Conservation (phyloP, 257 asterid genomes). For the Solanum boliviense region DNA sequence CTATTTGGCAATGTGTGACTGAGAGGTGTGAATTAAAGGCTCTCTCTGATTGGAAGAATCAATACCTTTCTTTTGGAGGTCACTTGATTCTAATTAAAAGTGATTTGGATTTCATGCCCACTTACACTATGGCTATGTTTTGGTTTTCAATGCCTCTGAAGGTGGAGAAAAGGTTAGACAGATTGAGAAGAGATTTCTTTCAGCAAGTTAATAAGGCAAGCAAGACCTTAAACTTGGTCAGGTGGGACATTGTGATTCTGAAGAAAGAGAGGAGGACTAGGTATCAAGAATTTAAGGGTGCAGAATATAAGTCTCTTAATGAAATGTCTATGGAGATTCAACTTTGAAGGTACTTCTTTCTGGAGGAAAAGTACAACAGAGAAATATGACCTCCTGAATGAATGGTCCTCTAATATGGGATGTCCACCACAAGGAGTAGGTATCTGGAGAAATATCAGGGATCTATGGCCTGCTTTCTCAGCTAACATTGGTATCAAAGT, state of each 20-base stretch:
- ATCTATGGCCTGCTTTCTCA: neutral
- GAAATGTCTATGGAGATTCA: neutral
- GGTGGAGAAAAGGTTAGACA: neutral
- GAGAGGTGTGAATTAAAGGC: neutral
- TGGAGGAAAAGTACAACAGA: neutral
- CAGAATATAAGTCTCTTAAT: neutral
- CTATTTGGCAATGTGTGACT: neutral
- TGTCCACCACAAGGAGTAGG: neutral
- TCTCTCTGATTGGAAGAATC: neutral
- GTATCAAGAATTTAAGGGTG: neutral
- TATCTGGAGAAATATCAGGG: neutral
- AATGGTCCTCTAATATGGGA: neutral
- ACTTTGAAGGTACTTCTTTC: neutral
- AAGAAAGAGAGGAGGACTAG: neutral
- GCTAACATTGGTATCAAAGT: neutral
- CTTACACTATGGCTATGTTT: neutral
- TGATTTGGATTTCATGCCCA: neutral
- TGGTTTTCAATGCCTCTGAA: neutral
- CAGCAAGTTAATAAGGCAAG: neutral
- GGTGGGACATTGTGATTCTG: neutral
- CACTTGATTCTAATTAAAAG: neutral
- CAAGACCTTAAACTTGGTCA: neutral
- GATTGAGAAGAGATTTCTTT: neutral
- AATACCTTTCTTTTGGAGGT: neutral
- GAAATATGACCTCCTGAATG: neutral